Percentiles rank a stretch among this genome's conserved stretches.
These are phyloP conservation scores for Pseudotulostoma volvatum DNA, from an alignment of 495 filamentous ascomycete genomes.

Conservation along the genomic window DNA sequence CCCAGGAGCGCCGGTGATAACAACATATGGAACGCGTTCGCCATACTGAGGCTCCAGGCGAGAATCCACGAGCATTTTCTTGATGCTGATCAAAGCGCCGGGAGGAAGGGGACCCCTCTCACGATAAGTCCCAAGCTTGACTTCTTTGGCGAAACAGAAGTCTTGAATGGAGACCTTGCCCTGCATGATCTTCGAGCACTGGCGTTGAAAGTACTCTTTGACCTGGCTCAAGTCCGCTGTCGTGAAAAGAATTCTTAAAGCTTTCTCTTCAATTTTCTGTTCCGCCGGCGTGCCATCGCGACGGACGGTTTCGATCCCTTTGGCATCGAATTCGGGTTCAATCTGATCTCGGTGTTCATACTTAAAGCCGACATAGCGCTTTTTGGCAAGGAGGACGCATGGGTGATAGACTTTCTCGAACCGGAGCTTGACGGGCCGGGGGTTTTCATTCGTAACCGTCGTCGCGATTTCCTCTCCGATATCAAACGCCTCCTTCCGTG, in stretches of 20 bases:
- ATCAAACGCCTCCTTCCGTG: conserved; percentile 71
- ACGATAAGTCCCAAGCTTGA: conserved; percentile 80
- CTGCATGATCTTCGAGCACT: conserved; percentile 87
- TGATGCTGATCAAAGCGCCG: conserved; percentile 72
- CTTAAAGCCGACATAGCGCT: conserved; percentile 95
- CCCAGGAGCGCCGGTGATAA: conserved; percentile 74
- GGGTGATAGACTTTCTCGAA: conserved; percentile 98
- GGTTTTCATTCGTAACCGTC: conserved; percentile 77
- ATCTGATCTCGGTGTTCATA: conserved; percentile 67
- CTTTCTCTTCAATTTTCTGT: conserved; percentile 95
- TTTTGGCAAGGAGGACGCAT: conserved; percentile 86
- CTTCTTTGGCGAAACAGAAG: conserved; percentile 87
- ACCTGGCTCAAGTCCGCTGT: conserved; percentile 80
- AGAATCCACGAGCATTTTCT: conserved; percentile 70
- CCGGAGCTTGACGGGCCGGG: conserved; percentile 84
- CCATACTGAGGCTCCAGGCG: conserved; percentile 86
- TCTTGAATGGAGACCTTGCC: conserved; percentile 82
- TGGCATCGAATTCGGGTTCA: conserved; percentile 89
- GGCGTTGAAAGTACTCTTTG: conserved; percentile 76
- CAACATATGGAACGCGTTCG: conserved; percentile 87
- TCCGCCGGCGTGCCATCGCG: conserved; percentile 89
- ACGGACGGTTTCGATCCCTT: conserved; percentile 92
- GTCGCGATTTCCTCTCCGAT: conserved; percentile 90
- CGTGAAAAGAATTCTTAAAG: conserved; percentile 74
- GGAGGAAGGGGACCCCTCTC: conserved; percentile 64